Base-by-base conservation (phyloP, 805 yeast genomes). In the Candida nanaspora region DNA sequence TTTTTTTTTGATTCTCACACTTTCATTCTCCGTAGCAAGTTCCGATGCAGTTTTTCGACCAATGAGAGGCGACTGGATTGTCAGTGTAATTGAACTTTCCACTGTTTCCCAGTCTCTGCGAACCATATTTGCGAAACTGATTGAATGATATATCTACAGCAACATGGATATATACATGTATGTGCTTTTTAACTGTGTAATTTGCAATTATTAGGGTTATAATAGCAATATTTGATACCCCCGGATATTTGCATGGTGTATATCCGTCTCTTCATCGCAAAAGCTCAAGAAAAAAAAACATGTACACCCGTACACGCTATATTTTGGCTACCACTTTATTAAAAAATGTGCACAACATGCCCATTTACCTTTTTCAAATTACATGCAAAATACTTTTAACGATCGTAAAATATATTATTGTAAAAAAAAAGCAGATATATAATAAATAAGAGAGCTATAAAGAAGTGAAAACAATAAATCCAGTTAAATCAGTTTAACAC, bases 401-500 rank as follows among this genome's bases (percentile, higher is more conserved):
- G n/a, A n/a, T n/a, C n/a, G n/a, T n/a, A n/a, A n/a, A n/a, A n/a
- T n/a, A n/a, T n/a, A n/a, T n/a, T n/a, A n/a, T n/a, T n/a, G n/a
- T n/a, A n/a, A n/a, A n/a, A n/a, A n/a, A 11, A 20, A 20, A 33
- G 7, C 26, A 19, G 19, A 13, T 20, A 19, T 21, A 21, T 6
- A 20, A 25, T 7, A 14, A 35, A 8, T 20, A 35, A 16, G 11
- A 8, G 6, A 18, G 9, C 3, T 16, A 18, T 8, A 20, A 15
- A 6, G 32, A 11, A 35, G 2, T 2, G 23, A 15, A n/a, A 3
- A 35, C 15, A 16, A 35, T 4, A 4, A 7, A 6, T 22, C 21
- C 11, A 20, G 8, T 25, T 16, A 8, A 9, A 32, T 18, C 3
- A 19, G 11, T n/a, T 50, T 60, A 74, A 61, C 82, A 78, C 78